Conservation (phyloP, 345 rosid genomes). For the Laguncularia racemosa region DNA sequence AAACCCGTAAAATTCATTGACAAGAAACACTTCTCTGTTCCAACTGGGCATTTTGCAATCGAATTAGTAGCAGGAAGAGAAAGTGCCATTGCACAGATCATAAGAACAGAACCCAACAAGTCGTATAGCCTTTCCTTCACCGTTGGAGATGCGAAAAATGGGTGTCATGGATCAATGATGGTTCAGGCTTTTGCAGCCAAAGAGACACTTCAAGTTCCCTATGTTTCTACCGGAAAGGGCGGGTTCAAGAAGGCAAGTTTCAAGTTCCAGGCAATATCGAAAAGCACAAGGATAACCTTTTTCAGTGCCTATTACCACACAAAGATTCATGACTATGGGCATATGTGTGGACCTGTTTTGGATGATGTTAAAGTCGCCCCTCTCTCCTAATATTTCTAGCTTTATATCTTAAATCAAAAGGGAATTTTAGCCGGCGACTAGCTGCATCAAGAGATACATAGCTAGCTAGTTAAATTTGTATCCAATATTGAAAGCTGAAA, state of each 20-base stretch:
- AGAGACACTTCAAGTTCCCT: conserved; percentile 29
- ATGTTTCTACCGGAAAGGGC: conserved; percentile 47
- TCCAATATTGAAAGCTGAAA: too few relatives aligned
- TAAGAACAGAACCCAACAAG: conserved; percentile 41
- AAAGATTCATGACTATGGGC: conserved; percentile 60
- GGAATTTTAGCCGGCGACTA: too few relatives aligned
- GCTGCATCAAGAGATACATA: too few relatives aligned
- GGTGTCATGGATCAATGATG: conserved; percentile 78
- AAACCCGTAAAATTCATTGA: conserved; percentile 75
- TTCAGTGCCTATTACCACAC: conserved; percentile 69
- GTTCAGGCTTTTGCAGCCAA: conserved; percentile 64
- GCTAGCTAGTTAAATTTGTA: too few relatives aligned
- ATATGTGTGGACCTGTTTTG: conserved; percentile 82
- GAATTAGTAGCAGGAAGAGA: conserved; percentile 80
- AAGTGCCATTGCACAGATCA: conserved; percentile 74
- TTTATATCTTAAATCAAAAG: too few relatives aligned
- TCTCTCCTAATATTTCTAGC: not conserved
- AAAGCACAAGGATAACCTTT: conserved; percentile 64
- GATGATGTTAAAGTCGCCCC: conserved; percentile 49
- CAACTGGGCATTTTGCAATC: conserved; percentile 46
- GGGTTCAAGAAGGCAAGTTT: conserved; percentile 35
- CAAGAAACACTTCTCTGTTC: conserved; percentile 55
- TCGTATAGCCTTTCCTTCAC: conserved; percentile 46
- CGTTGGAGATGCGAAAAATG: conserved; percentile 70
- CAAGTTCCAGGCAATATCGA: conserved; percentile 34